Evolutionary conservation across 2,329 filamentous ascomycete genomes (phyloP).

Genomic region (Penicillium sp.): DNA sequence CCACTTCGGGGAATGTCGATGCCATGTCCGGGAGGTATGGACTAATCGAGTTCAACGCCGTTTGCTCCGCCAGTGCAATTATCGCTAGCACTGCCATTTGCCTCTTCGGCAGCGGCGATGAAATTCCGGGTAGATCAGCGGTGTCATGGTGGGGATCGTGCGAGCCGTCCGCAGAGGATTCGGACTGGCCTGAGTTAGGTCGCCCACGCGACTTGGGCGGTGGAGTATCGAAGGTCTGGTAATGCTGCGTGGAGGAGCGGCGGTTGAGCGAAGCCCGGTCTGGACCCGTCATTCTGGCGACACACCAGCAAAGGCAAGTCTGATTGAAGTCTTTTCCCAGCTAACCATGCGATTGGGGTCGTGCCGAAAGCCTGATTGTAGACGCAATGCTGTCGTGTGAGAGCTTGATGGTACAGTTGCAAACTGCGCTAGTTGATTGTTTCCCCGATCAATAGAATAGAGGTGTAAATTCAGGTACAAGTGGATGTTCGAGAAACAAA

Average conservation of each 20-base stretch:
- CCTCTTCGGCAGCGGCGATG: conserved; percentile 74
- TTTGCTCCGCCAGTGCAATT: conserved; percentile 90
- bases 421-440: neutral
- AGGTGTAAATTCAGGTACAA: neutral
- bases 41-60: conserved; percentile 91
- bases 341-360: conserved; percentile 12
- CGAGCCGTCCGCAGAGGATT: conserved; percentile 38
- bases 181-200: conserved; percentile 45
- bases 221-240: conserved; percentile 51
- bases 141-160: conserved; percentile 29
- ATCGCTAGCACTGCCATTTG: conserved; percentile 84
- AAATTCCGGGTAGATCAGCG: conserved; percentile 13
- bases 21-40: conserved; percentile 96
- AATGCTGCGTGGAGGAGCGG: conserved; percentile 48
- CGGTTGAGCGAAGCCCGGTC: conserved; percentile 36
- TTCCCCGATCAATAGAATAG: neutral
- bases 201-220: conserved; percentile 49
- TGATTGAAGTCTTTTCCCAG: neutral
- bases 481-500: neutral
- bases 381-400: conserved; percentile 11
- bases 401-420: neutral
- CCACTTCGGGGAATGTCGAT: conserved; percentile 76
- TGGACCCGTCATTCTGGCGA: conserved; percentile 30
- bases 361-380: conserved; percentile 8
- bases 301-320: neutral